phyloP scores from a whole-genome alignment of 2,329 filamentous ascomycete genomes.

The Alternaria gansuensis region DNA sequence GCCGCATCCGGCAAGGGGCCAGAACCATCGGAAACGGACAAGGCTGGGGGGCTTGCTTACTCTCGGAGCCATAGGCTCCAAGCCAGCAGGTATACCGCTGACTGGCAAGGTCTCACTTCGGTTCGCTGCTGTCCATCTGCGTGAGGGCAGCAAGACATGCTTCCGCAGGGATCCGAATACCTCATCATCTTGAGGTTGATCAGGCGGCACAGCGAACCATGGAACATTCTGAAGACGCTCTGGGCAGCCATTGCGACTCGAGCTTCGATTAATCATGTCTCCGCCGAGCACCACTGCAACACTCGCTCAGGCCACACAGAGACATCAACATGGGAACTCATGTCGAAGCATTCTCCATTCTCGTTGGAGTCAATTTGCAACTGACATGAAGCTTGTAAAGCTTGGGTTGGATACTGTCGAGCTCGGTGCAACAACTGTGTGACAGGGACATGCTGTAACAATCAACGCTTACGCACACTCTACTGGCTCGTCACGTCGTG shows the following conservation, averaged over 20 bases:
- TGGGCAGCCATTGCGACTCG: neutral
- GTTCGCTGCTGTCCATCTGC: slow-evolving; percentile 1
- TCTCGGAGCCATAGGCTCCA: neutral
- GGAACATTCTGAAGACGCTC: slow-evolving; percentile 1
- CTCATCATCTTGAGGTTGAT: slow-evolving; percentile 1
- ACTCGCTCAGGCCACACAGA: slow-evolving; percentile 1
- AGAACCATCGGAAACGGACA: slow-evolving; percentile 27
- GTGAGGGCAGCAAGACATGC: slow-evolving; percentile 3
- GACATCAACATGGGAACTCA: neutral
- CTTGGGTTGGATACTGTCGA: slow-evolving; percentile 3
- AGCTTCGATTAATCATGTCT: slow-evolving; percentile 16
- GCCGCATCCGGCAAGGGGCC: slow-evolving; percentile 22
- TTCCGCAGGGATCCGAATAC: slow-evolving; percentile 13
- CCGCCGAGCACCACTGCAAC: slow-evolving; percentile 3
- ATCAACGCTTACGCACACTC: slow-evolving; percentile 4
- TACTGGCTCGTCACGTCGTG: slow-evolving; percentile 12
- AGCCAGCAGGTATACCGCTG: slow-evolving; percentile 1
- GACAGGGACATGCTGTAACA: neutral
- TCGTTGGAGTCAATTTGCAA: neutral
- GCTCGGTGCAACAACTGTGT: neutral
- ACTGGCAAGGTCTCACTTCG: slow-evolving; percentile 4
- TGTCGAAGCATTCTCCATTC: slow-evolving; percentile 5
- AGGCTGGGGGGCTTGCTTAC: slow-evolving; percentile 21
- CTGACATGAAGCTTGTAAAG: slow-evolving; percentile 14
- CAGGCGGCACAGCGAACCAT: slow-evolving; percentile 1